These are phyloP conservation scores for Coleophoma crateriformis DNA, from an alignment of 2,329 filamentous ascomycete genomes.

Conservation along the genomic window DNA sequence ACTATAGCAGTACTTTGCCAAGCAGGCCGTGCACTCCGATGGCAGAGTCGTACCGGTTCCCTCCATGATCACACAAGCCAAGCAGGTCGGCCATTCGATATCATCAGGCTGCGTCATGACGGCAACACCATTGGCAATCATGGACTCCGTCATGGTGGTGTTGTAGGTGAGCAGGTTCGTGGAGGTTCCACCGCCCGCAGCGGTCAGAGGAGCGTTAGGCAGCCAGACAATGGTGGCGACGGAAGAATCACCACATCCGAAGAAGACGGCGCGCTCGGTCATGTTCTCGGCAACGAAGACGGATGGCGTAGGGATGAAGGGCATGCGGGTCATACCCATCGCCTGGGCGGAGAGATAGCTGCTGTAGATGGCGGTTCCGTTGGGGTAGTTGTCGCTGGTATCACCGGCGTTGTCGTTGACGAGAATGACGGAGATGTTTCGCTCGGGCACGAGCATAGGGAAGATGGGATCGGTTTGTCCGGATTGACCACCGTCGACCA, in stretches of 20 bases:
- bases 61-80: slow-evolving; percentile 34
- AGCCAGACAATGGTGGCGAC: slow-evolving; percentile 36
- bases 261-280: slow-evolving; percentile 26
- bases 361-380: slow-evolving; percentile 32
- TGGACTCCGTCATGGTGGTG: slow-evolving; percentile 24
- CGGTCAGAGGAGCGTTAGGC: slow-evolving; percentile 33
- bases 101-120: slow-evolving; percentile 30
- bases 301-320: slow-evolving; percentile 29
- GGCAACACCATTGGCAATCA: slow-evolving; percentile 31
- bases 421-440: slow-evolving; percentile 34
- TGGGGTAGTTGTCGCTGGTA: slow-evolving; percentile 33
- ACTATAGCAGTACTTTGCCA: slow-evolving; percentile 30
- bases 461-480: slow-evolving; percentile 38
- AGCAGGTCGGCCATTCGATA: slow-evolving; percentile 28
- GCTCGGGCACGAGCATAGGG: slow-evolving; percentile 35
- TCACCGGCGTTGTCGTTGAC: slow-evolving; percentile 39
- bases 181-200: slow-evolving; percentile 24
- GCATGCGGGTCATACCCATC: slow-evolving; percentile 30
- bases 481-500: slow-evolving; percentile 36
- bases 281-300: slow-evolving; percentile 26
- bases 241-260: slow-evolving; percentile 42
- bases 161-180: slow-evolving; percentile 27
- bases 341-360: slow-evolving; percentile 8
- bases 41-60: slow-evolving; percentile 17
- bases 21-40: slow-evolving; percentile 28